These are phyloP conservation scores for Moesziomyces parantarcticus DNA, from an alignment of 1,284 basidiomycete species.

Conservation along the genomic window DNA sequence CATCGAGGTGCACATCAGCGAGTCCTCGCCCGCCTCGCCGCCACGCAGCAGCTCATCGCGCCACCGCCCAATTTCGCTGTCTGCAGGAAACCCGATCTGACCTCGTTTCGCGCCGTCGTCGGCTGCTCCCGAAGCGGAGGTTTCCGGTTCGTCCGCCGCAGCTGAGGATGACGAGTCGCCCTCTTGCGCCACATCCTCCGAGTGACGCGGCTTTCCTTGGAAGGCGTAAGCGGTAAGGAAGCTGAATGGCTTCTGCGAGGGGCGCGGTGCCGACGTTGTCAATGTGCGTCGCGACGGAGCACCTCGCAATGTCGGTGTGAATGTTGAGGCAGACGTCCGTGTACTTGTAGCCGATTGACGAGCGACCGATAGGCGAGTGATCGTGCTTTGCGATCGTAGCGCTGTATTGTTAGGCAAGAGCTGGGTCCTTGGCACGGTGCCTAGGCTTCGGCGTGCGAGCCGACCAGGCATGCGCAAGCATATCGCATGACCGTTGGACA, in stretches of 20 bases:
- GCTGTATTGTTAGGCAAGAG: neutral
- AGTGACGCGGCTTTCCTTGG: conserved; percentile 76
- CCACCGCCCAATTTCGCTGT: conserved; percentile 79
- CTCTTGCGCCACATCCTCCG: conserved; percentile 34
- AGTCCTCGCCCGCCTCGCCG: conserved; percentile 71
- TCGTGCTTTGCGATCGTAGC: conserved; percentile 9
- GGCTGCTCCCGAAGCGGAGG: conserved; percentile 4
- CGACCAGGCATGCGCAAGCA: conserved; percentile 16
- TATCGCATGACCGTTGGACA: conserved; percentile 6
- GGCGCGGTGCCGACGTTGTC: conserved; percentile 18
- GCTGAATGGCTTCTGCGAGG: conserved; percentile 70
- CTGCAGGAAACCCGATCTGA: conserved; percentile 74
- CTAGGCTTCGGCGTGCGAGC: conserved; percentile 3
- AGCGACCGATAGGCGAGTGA: neutral
- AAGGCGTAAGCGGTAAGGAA: conserved; percentile 82
- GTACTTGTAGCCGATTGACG: neutral
- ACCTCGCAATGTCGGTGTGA: neutral
- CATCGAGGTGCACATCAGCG: conserved; percentile 74
- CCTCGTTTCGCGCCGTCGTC: conserved; percentile 23
- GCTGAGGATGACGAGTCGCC: conserved; percentile 20
- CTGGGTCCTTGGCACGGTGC: neutral
- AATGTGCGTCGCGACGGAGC: conserved; percentile 14
- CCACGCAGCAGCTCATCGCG: conserved; percentile 72
- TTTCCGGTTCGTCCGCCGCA: conserved; percentile 27
- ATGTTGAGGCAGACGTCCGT: neutral